Conservation (phyloP, 768 basidiomycete genomes). For the Russula sp. region DNA sequence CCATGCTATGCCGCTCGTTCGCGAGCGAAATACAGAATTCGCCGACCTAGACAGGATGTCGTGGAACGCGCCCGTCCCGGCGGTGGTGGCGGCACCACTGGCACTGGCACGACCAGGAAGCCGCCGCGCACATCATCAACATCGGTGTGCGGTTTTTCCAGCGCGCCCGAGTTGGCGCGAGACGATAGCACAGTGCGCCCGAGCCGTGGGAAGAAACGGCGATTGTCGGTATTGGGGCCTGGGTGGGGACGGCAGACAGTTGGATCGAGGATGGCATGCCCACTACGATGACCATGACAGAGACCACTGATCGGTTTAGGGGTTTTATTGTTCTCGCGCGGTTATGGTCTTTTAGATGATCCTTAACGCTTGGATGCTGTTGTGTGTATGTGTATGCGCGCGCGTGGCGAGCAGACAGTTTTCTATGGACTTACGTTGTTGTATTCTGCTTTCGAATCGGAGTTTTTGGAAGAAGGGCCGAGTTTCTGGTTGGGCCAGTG, state of each 20-base stretch:
- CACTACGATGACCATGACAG: background rate
- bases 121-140: background rate
- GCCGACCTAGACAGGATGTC: constrained; percentile 52
- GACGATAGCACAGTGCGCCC: constrained; percentile 11
- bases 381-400: no score
- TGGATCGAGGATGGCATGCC: background rate
- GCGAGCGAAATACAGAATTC: constrained; percentile 50
- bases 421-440: no score
- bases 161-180: background rate
- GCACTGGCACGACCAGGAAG: background rate
- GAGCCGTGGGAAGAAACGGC: background rate
- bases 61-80: constrained; percentile 34
- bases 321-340: background rate
- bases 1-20: constrained; percentile 36
- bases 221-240: background rate
- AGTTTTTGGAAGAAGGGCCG: no score
- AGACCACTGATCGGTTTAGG: background rate
- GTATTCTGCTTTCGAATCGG: no score
- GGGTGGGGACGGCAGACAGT: background rate
- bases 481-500: no score
- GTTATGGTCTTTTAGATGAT: no score
- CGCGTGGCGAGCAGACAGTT: no score
- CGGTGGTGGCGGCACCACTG: background rate
- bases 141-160: background rate
- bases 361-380: no score